phyloP scores from a whole-genome alignment of 2,329 filamentous ascomycete species.

The Cercospora sp. region DNA sequence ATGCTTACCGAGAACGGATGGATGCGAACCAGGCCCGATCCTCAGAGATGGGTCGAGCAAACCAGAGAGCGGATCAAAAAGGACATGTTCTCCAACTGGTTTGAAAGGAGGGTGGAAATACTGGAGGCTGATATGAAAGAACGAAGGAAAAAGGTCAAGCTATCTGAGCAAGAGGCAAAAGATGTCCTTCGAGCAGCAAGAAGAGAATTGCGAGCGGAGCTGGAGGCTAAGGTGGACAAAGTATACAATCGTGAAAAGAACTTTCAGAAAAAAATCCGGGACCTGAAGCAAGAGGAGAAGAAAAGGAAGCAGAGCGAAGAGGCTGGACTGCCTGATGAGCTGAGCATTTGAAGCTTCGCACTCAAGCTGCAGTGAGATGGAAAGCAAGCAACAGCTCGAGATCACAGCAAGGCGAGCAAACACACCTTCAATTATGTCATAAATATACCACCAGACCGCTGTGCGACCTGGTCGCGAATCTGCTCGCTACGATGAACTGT shows the following conservation, averaged over 20 bases:
- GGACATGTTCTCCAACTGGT: conserved; percentile 15
- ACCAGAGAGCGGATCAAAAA: conserved; percentile 31
- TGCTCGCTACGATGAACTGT: not conserved
- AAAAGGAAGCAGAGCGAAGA: not conserved
- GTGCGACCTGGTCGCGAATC: not conserved
- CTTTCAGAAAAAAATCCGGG: not conserved
- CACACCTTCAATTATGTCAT: not conserved
- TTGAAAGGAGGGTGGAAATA: conserved; percentile 16
- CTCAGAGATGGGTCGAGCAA: conserved; percentile 17
- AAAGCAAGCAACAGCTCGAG: not conserved
- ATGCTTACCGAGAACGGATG: conserved; percentile 36
- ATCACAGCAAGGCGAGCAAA: not conserved
- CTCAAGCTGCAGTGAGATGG: not conserved
- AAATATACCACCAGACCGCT: not conserved
- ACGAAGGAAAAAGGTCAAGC: not conserved
- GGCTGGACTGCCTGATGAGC: not conserved
- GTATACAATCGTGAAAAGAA: conserved; percentile 10
- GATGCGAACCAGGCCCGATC: conserved; percentile 30
- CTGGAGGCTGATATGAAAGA: conserved; percentile 11
- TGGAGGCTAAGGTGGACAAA: conserved; percentile 11
- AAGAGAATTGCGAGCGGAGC: conserved; percentile 6
- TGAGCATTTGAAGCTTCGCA: not conserved
- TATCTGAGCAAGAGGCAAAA: not conserved
- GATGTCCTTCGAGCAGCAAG: not conserved
- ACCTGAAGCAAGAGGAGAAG: not conserved